phyloP scores from a whole-genome alignment of 345 rosid species.

The Brassica rapa region DNA sequence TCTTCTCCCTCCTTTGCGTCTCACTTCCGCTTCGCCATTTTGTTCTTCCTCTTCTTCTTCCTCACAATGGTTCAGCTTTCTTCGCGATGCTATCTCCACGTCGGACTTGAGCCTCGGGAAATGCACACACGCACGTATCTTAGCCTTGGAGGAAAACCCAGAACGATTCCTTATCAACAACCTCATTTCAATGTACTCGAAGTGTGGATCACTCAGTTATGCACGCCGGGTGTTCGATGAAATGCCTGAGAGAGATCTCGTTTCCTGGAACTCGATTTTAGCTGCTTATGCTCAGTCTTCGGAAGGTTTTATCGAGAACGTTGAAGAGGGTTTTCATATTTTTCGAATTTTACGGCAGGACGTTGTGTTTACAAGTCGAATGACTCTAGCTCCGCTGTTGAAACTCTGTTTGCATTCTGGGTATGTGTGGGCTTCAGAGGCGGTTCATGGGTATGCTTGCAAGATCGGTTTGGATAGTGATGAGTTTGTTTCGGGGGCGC shows the following conservation, averaged over 20 bases:
- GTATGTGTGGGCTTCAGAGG: slow-evolving; percentile 49
- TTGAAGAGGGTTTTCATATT: slow-evolving; percentile 45
- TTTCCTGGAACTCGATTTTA: slow-evolving; percentile 62
- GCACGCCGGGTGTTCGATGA: slow-evolving; percentile 60
- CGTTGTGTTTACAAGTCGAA: slow-evolving; percentile 42
- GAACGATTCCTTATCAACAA: slow-evolving; percentile 60
- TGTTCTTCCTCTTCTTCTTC: slow-evolving; percentile 24
- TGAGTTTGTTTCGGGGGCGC: slow-evolving; percentile 52
- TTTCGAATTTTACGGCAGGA: slow-evolving; percentile 44
- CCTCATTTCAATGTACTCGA: slow-evolving; percentile 51
- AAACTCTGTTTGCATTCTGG: slow-evolving; percentile 58
- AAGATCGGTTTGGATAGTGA: slow-evolving; percentile 56
- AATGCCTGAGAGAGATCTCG: slow-evolving; percentile 52
- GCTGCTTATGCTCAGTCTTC: slow-evolving; percentile 56
- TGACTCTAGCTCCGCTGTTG: slow-evolving; percentile 57
- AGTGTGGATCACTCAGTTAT: slow-evolving; percentile 51
- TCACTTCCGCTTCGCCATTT: neutral
- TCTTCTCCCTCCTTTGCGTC: slow-evolving; percentile 11
- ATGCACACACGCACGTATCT: slow-evolving; percentile 49
- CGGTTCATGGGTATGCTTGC: slow-evolving; percentile 57
- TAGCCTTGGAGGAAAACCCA: slow-evolving; percentile 38
- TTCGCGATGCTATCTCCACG: slow-evolving; percentile 53
- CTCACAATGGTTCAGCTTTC: slow-evolving; percentile 56
- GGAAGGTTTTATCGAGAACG: slow-evolving; percentile 23
- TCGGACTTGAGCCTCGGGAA: slow-evolving; percentile 52